Evolutionary conservation across 108 stramenopile genomes (phyloP), one percentile per base, ranked within the genome.

Genomic region (Epipyxis sp.): DNA sequence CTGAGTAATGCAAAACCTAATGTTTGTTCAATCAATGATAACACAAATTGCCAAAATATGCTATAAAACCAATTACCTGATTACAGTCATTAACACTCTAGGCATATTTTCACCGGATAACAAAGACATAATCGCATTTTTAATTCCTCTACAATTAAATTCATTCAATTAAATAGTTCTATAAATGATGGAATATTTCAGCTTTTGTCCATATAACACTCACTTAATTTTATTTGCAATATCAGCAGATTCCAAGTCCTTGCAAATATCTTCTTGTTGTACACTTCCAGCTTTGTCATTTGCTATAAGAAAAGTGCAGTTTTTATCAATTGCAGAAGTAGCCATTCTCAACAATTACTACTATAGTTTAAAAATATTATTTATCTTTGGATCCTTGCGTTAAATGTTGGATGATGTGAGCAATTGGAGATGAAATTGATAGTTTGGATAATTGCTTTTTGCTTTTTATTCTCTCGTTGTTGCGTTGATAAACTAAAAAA

Each of bases 61-160:
- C n/a, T n/a, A n/a, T n/a, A n/a, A n/a, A n/a, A n/a, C n/a, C n/a
- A 37, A 37, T 39, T 57, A 74, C 69, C 87, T 76, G 46, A 98
- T 96, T 41, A 97, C 96, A 81, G 95, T 94, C 94, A 99, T 98
- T 39, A 97, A 83, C 81, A 96, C 94, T 69, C 92, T 90, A 25
- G 97, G 96, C 92, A 98, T 92, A 58, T 92, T 84, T 80, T 98
- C 97, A 20, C 95, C 96, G 10, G 93, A 92, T 32, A 97, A 94
- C 67, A 98, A 92, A 80, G 94, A 91, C 90, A 97, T 89, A 59
- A 98, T 98, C 82, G 97, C 95, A 43, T 96, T 92, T 81, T 98
- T 98, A 16, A 74, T 13, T 43, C 44, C 50, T 32, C 71, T 74
- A 37, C 43, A 10, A 37, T 6, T 6, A 32, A 37, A n/a, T n/a